Base-by-base conservation (phyloP, 75 land plant species). In the Selaginella moellendorffii region DNA sequence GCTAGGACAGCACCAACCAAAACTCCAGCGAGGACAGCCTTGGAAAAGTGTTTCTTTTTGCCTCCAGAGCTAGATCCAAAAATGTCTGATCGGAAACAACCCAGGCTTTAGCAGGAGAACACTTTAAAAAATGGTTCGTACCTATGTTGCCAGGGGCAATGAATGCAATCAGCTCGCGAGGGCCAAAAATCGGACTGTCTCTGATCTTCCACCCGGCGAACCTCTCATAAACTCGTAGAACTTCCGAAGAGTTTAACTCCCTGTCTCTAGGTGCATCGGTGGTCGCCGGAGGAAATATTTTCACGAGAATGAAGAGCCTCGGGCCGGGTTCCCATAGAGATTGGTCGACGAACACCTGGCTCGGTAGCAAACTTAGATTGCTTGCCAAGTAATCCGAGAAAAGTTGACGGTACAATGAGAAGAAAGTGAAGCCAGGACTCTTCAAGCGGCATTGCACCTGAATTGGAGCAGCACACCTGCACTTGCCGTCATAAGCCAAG, bases 91-190 rank as follows among this genome's bases (percentile, higher is more conserved):
- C n/a, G n/a, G n/a, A n/a, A n/a, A n/a, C n/a, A n/a, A n/a, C n/a
- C n/a, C n/a, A n/a, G n/a, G n/a, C n/a, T n/a, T n/a, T n/a, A n/a
- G n/a, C n/a, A n/a, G n/a, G n/a, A n/a, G n/a, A n/a, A n/a, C n/a
- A n/a, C n/a, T n/a, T n/a, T n/a, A n/a, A n/a, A n/a, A n/a, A n/a
- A n/a, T n/a, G n/a, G n/a, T n/a, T n/a, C n/a, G n/a, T n/a, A n/a
- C n/a, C n/a, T n/a, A n/a, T n/a, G n/a, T n/a, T n/a, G n/a, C n/a
- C n/a, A n/a, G 46, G 46, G 46, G 71, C 54, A 0, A 12, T 0
- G 59, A 91, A 85, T 59, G 74, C 77, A 54, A 91, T 74, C 56
- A 90, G 72, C 59, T 92, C 98, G 69, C 78, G 83, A 1, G 98
- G 98, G 54, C 98, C 98, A 74, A 88, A 85, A 0, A 75, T 28